Conservation (phyloP, 2,329 filamentous ascomycete genomes). For the Penicillium sp. region DNA sequence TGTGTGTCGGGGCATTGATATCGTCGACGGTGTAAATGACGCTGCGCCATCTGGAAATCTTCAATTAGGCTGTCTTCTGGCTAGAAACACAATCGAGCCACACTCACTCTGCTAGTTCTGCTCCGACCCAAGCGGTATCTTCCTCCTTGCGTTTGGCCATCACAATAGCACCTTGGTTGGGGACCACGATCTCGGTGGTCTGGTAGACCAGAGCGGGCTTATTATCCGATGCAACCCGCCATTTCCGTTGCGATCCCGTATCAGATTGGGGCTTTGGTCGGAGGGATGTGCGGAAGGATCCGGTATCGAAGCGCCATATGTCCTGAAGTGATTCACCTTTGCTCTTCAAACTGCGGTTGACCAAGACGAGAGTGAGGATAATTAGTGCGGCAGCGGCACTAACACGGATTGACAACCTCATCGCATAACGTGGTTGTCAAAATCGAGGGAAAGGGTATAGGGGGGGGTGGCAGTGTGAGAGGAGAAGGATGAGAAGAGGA, state of each 20-base stretch:
- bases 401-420: constrained; percentile 28
- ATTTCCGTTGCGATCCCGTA: constrained; percentile 18
- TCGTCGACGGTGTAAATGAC: constrained; percentile 47
- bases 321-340: constrained; percentile 21
- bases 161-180: constrained; percentile 43
- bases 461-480: constrained; percentile 2
- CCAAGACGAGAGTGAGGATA: constrained; percentile 29
- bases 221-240: constrained; percentile 16
- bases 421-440: constrained; percentile 19
- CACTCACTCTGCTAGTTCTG: constrained; percentile 44
- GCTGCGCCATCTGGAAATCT: constrained; percentile 42
- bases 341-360: constrained; percentile 26
- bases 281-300: constrained; percentile 16
- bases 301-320: constrained; percentile 29
- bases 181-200: constrained; percentile 30
- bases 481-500: constrained; percentile 4
- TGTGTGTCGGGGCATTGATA: constrained; percentile 28
- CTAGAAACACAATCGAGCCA: background rate
- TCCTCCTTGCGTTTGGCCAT: constrained; percentile 45
- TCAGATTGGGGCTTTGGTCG: constrained; percentile 9
- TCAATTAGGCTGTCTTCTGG: background rate
- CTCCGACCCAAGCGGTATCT: constrained; percentile 48
- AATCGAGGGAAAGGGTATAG: constrained; percentile 2
- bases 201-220: constrained; percentile 23
- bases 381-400: constrained; percentile 33